Conservation (phyloP, 140 eudicot genomes). For the Flaveria floridana region DNA sequence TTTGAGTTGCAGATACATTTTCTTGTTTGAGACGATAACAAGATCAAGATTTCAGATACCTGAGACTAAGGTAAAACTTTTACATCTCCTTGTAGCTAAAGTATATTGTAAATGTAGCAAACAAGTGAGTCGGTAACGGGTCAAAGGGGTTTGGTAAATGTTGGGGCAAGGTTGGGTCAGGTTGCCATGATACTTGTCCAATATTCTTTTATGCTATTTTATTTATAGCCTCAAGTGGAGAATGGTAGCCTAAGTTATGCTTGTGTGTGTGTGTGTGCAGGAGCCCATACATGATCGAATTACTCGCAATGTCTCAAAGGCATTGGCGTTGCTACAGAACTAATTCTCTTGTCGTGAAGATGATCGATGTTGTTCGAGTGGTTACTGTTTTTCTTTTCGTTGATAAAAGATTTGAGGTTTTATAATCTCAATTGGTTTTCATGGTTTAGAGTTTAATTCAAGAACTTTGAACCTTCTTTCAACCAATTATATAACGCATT, state of each 20-base stretch:
- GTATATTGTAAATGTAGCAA: background rate
- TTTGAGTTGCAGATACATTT: constrained; percentile 65
- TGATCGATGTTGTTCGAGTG: background rate
- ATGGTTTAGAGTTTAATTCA: background rate
- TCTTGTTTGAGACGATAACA: constrained; percentile 86
- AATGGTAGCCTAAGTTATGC: background rate
- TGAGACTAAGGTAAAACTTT: constrained; percentile 43
- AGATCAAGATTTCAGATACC: constrained; percentile 66
- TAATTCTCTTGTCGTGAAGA: background rate
- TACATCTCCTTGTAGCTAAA: background rate
- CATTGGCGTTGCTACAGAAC: constrained; percentile 47
- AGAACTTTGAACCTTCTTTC: background rate
- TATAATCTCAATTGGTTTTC: background rate
- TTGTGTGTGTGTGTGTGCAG: constrained; percentile 42
- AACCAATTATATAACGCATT: background rate
- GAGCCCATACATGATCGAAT: constrained; percentile 86
- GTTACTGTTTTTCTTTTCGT: background rate
- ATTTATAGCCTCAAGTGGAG: background rate
- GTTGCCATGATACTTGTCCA: background rate
- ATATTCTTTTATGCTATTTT: background rate
- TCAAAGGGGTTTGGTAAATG: background rate
- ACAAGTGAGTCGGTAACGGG: background rate
- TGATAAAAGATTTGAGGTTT: background rate
- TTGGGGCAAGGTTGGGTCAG: background rate
- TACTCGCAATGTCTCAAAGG: constrained; percentile 64